Percentiles rank a stretch among this genome's conserved stretches.
These are phyloP conservation scores for Huiozyma naganishii DNA, from an alignment of 805 yeast species.

Conservation along the genomic window DNA sequence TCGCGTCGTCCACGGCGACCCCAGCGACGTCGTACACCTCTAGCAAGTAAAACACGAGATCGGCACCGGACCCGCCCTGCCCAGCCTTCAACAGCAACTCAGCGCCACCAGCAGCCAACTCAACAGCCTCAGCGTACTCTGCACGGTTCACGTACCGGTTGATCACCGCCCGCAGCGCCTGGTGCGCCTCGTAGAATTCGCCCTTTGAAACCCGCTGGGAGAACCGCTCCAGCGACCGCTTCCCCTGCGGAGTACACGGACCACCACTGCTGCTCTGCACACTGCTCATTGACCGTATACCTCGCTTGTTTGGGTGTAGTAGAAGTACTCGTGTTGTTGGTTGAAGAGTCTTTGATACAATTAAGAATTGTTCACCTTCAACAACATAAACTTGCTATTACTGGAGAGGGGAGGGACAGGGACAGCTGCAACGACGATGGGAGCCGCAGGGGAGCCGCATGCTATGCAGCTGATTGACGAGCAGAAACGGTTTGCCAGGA, in stretches of 20 bases:
- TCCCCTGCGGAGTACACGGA: too few species aligned
- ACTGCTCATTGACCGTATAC: background rate
- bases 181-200: conserved; percentile 91
- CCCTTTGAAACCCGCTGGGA: conserved; percentile 57
- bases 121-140: conserved; percentile 61
- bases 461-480: conserved; percentile 47
- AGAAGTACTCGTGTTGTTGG: too few species aligned
- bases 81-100: conserved; percentile 53
- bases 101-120: conserved; percentile 62
- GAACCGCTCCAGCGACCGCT: conserved; percentile 39
- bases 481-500: conserved; percentile 34
- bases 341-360: too few species aligned
- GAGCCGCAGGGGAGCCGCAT: too few species aligned
- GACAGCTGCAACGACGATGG: too few species aligned
- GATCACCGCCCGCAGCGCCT: conserved; percentile 80
- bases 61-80: conserved; percentile 75
- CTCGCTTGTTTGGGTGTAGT: too few species aligned
- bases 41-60: conserved; percentile 60
- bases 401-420: too few species aligned
- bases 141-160: conserved; percentile 68
- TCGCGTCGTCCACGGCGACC: conserved; percentile 31
- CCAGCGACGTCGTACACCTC: conserved; percentile 52
- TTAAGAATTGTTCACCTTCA: too few species aligned
- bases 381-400: too few species aligned
- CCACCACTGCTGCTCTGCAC: background rate